Evolutionary conservation across 805 yeast genomes (phyloP), one percentile per base, ranked within the genome.

Genomic region (Lachancea thermotolerans): DNA sequence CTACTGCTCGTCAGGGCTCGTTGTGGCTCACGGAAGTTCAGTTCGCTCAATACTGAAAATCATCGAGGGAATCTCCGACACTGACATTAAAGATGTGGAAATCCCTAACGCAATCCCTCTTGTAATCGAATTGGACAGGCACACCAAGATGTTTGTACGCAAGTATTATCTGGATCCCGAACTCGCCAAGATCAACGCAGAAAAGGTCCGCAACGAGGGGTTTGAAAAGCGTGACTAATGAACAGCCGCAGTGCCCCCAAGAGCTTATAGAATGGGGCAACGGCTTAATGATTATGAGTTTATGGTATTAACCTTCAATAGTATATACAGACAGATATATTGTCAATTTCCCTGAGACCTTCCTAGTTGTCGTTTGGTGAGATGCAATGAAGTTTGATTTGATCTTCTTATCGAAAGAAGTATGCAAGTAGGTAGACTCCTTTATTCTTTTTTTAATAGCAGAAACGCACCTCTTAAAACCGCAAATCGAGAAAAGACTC

Each of bases 31-130:
- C 72, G 95, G 95, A 36, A 81, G 86, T 61, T 78, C 90, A 4
- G 84, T 84, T 49, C 73, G 95, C 60, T 85, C 89, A 8, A 68
- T 85, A 47, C 73, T 84, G 54, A 85, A 85, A 65, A 73, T 81
- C 54, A 62, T 85, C 52, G 84, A 81, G 66, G 69, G 70, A 14
- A 76, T 85, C 35, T 72, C 79, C 41, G 88, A 82, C 57, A 77
- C 73, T 3, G 84, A 78, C 39, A 85, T 85, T 53, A 82, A 85
- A 46, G 75, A 78, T 40, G 74, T 85, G 51, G 85, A 85, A 68
- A 82, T 85, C 45, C 93, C 95, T 27, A 85, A 88, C 58, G 93
- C 89, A 46, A 83, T 85, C 42, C 95, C 95, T 38, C 71, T 85
- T 65, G 81, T 80, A 41, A 69, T 84, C 53, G 81, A 80, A 55